A percentile compares a stretch with the other conserved stretches of the same genome.
phyloP scores from a whole-genome alignment of 2,329 filamentous ascomycete genomes.

The Diaporthe aspalathi region DNA sequence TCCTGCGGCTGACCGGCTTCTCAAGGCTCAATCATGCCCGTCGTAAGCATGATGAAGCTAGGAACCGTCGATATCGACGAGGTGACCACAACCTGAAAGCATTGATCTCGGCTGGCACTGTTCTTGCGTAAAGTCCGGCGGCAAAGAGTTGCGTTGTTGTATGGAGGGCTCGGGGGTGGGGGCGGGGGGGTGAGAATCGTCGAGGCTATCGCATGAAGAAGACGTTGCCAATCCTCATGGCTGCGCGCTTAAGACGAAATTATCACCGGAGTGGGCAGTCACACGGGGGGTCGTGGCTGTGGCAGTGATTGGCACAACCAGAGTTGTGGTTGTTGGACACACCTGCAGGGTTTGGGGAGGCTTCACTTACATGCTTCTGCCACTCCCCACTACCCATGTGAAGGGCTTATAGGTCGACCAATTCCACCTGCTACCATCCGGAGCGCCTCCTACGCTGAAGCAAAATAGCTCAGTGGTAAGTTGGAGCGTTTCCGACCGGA shows the following conservation, averaged over 20 bases:
- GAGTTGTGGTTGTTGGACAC: not conserved
- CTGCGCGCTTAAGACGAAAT: too few species aligned
- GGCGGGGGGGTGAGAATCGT: too few species aligned
- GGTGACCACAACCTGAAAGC: not conserved
- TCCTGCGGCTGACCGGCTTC: not conserved
- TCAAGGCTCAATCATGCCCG: not conserved
- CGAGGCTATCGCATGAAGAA: too few species aligned
- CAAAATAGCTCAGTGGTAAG: not conserved
- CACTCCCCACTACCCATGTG: not conserved
- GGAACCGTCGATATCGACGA: not conserved
- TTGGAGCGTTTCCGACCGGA: not conserved
- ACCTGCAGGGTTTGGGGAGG: not conserved
- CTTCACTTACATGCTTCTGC: not conserved
- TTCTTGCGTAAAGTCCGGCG: not conserved
- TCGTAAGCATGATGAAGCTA: not conserved
- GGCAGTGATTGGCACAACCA: too few species aligned
- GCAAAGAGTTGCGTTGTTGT: not conserved
- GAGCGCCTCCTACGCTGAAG: not conserved
- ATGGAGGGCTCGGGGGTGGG: too few species aligned
- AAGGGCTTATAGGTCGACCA: not conserved
- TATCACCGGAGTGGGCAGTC: too few species aligned
- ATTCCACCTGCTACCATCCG: not conserved
- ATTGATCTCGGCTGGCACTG: not conserved
- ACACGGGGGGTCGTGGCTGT: too few species aligned
- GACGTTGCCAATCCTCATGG: too few species aligned